Conservation (phyloP, 768 basidiomycete species). For the Suillus tomentosus region DNA sequence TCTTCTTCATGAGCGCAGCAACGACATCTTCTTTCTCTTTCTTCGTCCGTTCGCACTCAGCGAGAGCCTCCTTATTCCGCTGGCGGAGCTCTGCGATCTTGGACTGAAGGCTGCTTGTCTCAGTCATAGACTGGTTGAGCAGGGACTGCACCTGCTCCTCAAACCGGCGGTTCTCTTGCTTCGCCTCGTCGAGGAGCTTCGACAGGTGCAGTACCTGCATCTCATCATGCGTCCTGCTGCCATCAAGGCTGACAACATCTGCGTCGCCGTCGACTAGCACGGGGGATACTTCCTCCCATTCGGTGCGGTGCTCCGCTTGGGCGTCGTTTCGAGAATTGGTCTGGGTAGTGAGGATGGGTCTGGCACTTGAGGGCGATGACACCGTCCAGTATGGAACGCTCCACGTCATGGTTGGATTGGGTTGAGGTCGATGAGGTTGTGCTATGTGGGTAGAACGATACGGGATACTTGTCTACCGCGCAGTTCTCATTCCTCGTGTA, state of each 20-base stretch:
- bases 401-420: slow-evolving; percentile 6
- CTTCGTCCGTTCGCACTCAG: slow-evolving; percentile 16
- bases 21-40: slow-evolving; percentile 24
- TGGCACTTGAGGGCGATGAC: not conserved
- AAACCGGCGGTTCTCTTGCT: slow-evolving; percentile 9
- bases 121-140: slow-evolving; percentile 10
- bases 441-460: not conserved
- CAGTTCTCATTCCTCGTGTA: slow-evolving; percentile 4
- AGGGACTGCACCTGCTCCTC: slow-evolving; percentile 10
- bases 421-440: not conserved
- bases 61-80: slow-evolving; percentile 8
- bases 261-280: slow-evolving; percentile 10
- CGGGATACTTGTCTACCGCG: not conserved
- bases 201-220: slow-evolving; percentile 6
- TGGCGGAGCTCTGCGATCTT: slow-evolving; percentile 5
- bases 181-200: not conserved
- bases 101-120: slow-evolving; percentile 10
- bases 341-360: not conserved
- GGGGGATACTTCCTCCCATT: slow-evolving; percentile 8
- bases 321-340: not conserved
- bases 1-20: slow-evolving; percentile 21
- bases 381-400: slow-evolving; percentile 4
- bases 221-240: slow-evolving; percentile 1
- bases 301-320: not conserved
- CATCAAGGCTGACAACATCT: slow-evolving; percentile 12